Base-by-base conservation (phyloP, 1,284 basidiomycete species). In the Sporisorium scitamineum region DNA sequence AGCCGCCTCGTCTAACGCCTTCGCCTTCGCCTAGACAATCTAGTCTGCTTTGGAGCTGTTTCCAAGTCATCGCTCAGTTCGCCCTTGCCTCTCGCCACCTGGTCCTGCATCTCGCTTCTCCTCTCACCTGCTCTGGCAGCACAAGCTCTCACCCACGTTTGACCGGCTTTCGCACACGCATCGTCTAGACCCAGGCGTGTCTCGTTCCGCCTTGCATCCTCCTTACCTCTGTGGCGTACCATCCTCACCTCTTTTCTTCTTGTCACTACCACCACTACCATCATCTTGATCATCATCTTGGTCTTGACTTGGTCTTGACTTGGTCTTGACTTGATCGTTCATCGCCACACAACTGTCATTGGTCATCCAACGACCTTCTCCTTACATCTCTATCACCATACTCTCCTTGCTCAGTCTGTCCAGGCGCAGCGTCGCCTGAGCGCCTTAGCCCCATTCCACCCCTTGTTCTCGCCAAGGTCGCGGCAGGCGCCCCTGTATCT, bases 361-460 rank as follows among this genome's bases (percentile, higher is more conserved):
- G 10, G 18, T 27, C 47, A n/a, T n/a, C 0, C 27, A 9, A 18
- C 20, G 5, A 13, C 2, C 48, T n/a, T 31, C 16, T 31, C 27
- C 27, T 31, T 8, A 9, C 18, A 20, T 39, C 39, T 20, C 39
- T 27, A 16, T 5, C 50, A 37, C 2, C 32, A 41, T 41, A 39
- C 18, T 3, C 37, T 29, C 11, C 14, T 37, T 31, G 47, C 26
- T 14, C 29, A 18, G 9, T 10, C 10, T 10, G 11, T 47, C 32
- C 52, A 57, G 69, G 69, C 69, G 52, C 57, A 47, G 55, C 50
- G 32, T 58, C 29, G 59, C 55, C 69, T 62, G 59, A 62, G 59
- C 54, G 54, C 54, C 47, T 14, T 24, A 51, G 52, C 24, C 48
- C 41, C 56, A 66, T 61, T 56, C 61, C 68, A 58, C 68, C 61